Conservation (phyloP, 2,329 filamentous ascomycete species). For the Apiospora kogelbergensis region DNA sequence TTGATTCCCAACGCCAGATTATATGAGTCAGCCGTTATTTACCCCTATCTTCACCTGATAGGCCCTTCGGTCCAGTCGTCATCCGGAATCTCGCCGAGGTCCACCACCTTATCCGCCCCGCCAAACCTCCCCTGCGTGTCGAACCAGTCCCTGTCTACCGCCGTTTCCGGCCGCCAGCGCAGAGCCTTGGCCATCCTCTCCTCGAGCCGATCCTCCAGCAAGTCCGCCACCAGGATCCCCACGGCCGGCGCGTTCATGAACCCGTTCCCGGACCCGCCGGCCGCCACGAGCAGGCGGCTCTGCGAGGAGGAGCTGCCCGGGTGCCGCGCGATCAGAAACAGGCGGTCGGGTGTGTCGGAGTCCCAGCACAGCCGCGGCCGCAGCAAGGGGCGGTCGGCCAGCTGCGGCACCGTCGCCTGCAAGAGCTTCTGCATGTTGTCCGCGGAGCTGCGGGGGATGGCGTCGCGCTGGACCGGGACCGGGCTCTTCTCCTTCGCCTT, state of each 20-base stretch:
- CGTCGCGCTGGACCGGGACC: conserved; percentile 21
- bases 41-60: neutral
- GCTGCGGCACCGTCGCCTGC: conserved; percentile 51
- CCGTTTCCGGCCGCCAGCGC: conserved; percentile 52
- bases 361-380: conserved; percentile 55
- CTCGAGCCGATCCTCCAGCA: conserved; percentile 44
- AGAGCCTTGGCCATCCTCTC: conserved; percentile 40
- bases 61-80: neutral
- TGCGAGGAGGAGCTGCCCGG: conserved; percentile 29
- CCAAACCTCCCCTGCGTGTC: conserved; percentile 49
- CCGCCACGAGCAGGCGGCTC: conserved; percentile 41
- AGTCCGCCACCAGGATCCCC: conserved; percentile 49
- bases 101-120: conserved; percentile 46
- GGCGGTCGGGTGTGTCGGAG: conserved; percentile 53
- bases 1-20: neutral
- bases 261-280: conserved; percentile 52
- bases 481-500: neutral
- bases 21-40: neutral
- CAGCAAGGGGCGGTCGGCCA: conserved; percentile 49
- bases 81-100: conserved; percentile 32
- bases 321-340: conserved; percentile 52
- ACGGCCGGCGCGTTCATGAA: conserved; percentile 54
- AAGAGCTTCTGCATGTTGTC: conserved; percentile 47
- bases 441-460: conserved; percentile 48
- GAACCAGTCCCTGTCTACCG: conserved; percentile 37